Base-by-base conservation (phyloP, 208 protist genomes). In the Angomonas desouzai region DNA sequence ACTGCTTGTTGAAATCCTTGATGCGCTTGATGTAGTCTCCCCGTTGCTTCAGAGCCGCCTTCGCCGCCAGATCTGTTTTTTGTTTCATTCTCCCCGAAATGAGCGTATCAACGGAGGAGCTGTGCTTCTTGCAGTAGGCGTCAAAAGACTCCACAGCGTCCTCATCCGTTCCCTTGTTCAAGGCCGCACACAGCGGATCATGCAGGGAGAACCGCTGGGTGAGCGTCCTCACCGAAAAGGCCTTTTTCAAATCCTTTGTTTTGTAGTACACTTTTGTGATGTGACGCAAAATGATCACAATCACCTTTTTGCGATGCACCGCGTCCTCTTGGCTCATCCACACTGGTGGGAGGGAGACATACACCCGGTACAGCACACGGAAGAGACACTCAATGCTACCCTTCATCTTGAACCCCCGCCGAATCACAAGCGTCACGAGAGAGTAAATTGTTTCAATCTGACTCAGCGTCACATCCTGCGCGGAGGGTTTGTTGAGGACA, bases 1-100 rank as follows among this genome's bases (percentile, higher is more conserved):
- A 89, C 28, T 70, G 66, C 30, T 66, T 60, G 62, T 81, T 90
- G 72, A 91, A 90, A 13, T 68, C 57, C 60, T 85, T 91, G 71
- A 93, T 81, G 36, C 80, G 82, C 53, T 92, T 83, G 61, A 94
- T 84, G 73, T 88, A 87, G 68, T 91, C 84, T 53, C 73, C 79
- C 48, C 88, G 79, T 1, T 74, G 73, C 62, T 88, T 87, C 32
- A 92, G 76, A 59, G 73, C 72, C 0, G 62, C 66, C 48, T 89
- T 87, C 61, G 83, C 74, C 1, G 85, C 84, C 16, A 76, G 48
- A 47, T 91, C 88, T 3, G 79, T 72, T 74, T 91, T 94, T 11
- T 65, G 57, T 55, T 91, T 87, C 4, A 76, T 85, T 0, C 85
- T 66, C 51, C 76, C 76, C 22, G 80, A 82, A 73, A 94, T 89